Evolutionary conservation across 129 eudicot genomes (phyloP).

Genomic region (Daucus carota): DNA sequence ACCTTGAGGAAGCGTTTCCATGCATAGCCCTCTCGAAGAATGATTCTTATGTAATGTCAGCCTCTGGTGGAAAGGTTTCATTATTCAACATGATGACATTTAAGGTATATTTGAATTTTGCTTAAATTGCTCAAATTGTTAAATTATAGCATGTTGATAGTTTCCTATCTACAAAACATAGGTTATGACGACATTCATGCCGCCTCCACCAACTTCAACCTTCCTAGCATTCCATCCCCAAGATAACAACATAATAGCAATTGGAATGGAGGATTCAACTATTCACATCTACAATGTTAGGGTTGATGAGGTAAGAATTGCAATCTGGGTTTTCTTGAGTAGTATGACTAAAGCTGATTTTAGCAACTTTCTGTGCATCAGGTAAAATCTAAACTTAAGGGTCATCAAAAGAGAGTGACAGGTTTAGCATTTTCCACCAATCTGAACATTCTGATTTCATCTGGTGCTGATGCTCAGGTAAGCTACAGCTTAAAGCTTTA

Average conservation of each 20-base stretch:
- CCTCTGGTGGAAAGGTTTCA: constrained; percentile 87
- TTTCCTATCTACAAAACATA: constrained; percentile 7
- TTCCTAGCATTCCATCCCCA: constrained; percentile 90
- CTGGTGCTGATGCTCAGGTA: constrained; percentile 96
- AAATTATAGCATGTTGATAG: constrained; percentile 1
- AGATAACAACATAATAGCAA: constrained; percentile 88
- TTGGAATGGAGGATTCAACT: constrained; percentile 96
- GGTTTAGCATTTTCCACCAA: constrained; percentile 82
- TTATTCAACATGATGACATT: constrained; percentile 94
- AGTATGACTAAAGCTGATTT: constrained; percentile 8
- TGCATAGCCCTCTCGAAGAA: constrained; percentile 94
- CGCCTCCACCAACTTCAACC: constrained; percentile 86
- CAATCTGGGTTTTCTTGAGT: not conserved
- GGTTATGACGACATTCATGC: constrained; percentile 98
- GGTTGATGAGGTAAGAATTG: constrained; percentile 66
- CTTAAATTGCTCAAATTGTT: not conserved
- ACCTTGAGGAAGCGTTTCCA: constrained; percentile 80
- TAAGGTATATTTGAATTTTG: constrained; percentile 36
- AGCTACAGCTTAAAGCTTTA: constrained; percentile 11
- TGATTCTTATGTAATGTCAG: constrained; percentile 94
- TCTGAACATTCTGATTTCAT: constrained; percentile 72
- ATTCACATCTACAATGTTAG: constrained; percentile 87
- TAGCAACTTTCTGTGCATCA: constrained; percentile 7
- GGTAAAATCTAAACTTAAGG: constrained; percentile 86
- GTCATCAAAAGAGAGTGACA: constrained; percentile 80